These are phyloP conservation scores for Solanum dulcamara DNA, from an alignment of 257 asterid genomes.

Conservation along the genomic window DNA sequence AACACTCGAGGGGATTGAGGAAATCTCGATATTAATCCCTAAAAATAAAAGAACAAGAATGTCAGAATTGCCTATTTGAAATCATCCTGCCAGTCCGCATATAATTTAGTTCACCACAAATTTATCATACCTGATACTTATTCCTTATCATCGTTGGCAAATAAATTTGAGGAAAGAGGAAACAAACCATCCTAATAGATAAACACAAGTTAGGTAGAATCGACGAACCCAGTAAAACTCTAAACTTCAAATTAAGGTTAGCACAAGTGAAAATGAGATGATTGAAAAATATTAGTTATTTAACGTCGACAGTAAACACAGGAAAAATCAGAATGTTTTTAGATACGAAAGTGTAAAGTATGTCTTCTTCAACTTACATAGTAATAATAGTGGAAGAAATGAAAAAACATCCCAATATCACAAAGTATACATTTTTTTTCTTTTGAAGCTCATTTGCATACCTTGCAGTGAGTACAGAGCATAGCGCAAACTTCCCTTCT, in stretches of 20 bases:
- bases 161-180: background rate
- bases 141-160: background rate
- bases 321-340: background rate
- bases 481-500: background rate
- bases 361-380: background rate
- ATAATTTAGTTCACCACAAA: background rate
- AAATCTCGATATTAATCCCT: slow-evolving; percentile 47
- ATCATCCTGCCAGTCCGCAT: background rate
- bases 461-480: background rate
- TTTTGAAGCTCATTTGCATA: too few relatives aligned
- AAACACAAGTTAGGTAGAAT: background rate
- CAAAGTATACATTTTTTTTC: too few relatives aligned
- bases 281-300: background rate
- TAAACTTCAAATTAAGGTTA: background rate
- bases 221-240: background rate
- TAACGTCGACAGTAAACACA: background rate
- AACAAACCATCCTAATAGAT: background rate
- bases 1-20: background rate
- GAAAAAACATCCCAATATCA: background rate
- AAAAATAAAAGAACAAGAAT: background rate
- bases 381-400: background rate
- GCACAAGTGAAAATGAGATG: background rate
- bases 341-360: background rate
- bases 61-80: background rate
- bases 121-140: background rate